phyloP scores from a whole-genome alignment of 495 filamentous ascomycete species.

The Talaromyces adpressus region DNA sequence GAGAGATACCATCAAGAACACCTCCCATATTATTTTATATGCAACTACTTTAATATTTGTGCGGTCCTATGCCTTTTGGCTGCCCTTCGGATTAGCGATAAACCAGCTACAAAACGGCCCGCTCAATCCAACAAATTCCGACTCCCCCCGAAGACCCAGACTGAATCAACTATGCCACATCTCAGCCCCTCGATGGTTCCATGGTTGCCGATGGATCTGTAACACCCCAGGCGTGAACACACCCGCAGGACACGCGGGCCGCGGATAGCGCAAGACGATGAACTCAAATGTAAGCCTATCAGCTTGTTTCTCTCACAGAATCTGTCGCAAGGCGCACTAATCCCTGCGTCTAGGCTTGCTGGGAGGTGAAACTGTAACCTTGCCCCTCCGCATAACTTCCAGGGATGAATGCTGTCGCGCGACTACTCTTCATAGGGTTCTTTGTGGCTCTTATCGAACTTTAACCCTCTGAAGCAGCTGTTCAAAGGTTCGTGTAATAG shows the following conservation, averaged over 20 bases:
- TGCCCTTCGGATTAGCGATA: too few relatives aligned
- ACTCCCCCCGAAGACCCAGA: too few relatives aligned
- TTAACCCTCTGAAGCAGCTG: neutral
- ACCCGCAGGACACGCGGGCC: neutral
- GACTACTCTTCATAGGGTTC: neutral
- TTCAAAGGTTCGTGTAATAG: neutral
- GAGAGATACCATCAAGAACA: too few relatives aligned
- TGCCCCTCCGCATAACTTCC: neutral
- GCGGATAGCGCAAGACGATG: constrained; percentile 1
- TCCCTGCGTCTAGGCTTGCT: neutral
- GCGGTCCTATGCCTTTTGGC: too few relatives aligned
- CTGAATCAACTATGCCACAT: neutral
- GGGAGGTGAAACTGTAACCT: neutral
- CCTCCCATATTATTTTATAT: too few relatives aligned
- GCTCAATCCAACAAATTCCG: too few relatives aligned
- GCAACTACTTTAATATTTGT: too few relatives aligned
- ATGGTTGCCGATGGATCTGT: neutral
- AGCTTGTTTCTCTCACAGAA: neutral
- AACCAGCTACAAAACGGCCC: too few relatives aligned
- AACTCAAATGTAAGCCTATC: neutral
- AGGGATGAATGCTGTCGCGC: neutral
- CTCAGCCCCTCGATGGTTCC: neutral
- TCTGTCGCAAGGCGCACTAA: neutral
- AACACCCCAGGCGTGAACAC: constrained; percentile 1
- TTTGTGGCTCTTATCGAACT: neutral